Evolutionary conservation across 2,329 filamentous ascomycete species (phyloP).

Genomic region (Sclerotinia spermophila): DNA sequence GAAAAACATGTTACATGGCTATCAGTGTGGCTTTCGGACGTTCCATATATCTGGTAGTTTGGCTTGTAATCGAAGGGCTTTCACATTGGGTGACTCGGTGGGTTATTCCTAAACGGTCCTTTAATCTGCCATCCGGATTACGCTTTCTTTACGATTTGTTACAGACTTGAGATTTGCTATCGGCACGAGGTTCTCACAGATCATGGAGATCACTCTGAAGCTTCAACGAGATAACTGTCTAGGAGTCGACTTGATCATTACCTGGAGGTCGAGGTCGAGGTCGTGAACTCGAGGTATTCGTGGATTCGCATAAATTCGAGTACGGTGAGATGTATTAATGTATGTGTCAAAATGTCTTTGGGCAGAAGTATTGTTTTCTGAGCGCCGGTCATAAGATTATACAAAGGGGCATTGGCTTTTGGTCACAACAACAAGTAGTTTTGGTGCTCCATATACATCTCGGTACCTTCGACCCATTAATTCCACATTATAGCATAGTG

Average conservation of each 20-base stretch:
- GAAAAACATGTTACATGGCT: neutral
- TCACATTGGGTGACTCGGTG: neutral
- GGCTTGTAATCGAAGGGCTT: neutral
- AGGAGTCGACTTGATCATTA: neutral
- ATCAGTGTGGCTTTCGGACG: neutral
- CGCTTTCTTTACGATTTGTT: neutral
- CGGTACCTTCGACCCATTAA: neutral
- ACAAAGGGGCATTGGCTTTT: too few species aligned
- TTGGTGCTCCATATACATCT: neutral
- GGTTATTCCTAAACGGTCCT: neutral
- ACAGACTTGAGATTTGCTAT: neutral
- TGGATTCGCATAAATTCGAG: neutral
- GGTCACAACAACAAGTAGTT: neutral
- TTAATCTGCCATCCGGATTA: neutral
- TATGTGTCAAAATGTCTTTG: neutral
- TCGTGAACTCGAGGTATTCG: neutral
- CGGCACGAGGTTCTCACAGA: neutral
- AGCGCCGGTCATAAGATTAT: too few species aligned
- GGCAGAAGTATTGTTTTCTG: neutral
- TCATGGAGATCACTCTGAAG: neutral
- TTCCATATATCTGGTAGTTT: neutral
- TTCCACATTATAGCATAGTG: neutral
- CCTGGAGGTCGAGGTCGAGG: neutral
- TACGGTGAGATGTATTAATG: neutral
- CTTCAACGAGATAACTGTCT: neutral